Conservation (phyloP, 2,329 filamentous ascomycete species). For the Gliomastix tumulicola region DNA sequence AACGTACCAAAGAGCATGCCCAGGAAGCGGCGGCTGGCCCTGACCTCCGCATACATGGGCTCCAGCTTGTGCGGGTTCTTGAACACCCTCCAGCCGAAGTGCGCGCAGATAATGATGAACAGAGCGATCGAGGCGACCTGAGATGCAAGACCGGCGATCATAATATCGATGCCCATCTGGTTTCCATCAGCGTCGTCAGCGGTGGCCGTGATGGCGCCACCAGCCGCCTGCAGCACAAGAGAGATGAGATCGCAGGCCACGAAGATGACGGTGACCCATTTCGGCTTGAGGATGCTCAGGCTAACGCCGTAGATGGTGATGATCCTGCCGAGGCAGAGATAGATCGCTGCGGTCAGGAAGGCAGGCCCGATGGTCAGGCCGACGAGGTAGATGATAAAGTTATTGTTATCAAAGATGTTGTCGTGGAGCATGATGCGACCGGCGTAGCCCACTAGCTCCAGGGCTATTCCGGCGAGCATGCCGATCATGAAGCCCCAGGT, state of each 20-base stretch:
- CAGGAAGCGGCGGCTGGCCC: too few relatives aligned
- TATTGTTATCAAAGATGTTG: constrained; percentile 43
- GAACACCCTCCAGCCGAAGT: neutral
- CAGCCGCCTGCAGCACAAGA: constrained; percentile 40
- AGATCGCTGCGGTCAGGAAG: constrained; percentile 56
- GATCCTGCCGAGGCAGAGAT: constrained; percentile 46
- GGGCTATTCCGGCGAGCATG: constrained; percentile 43
- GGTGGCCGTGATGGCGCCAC: constrained; percentile 33
- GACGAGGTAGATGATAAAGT: constrained; percentile 37
- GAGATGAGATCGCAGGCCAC: constrained; percentile 43
- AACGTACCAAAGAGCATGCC: constrained; percentile 1
- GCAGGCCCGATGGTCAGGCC: constrained; percentile 56
- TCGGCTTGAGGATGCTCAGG: constrained; percentile 20
- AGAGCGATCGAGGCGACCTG: constrained; percentile 40
- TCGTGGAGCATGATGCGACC: constrained; percentile 46
- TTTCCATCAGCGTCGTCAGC: constrained; percentile 13
- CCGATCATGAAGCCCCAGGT: constrained; percentile 31
- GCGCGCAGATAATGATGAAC: constrained; percentile 23
- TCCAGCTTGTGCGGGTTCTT: neutral
- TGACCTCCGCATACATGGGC: neutral
- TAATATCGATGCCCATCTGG: constrained; percentile 45
- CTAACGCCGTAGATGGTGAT: constrained; percentile 34
- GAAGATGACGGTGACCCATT: constrained; percentile 24
- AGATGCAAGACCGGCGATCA: constrained; percentile 44
- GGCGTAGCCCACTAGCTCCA: constrained; percentile 52